These are phyloP conservation scores for Salix koriyanagi DNA, from an alignment of 345 rosid species.

Conservation along the genomic window DNA sequence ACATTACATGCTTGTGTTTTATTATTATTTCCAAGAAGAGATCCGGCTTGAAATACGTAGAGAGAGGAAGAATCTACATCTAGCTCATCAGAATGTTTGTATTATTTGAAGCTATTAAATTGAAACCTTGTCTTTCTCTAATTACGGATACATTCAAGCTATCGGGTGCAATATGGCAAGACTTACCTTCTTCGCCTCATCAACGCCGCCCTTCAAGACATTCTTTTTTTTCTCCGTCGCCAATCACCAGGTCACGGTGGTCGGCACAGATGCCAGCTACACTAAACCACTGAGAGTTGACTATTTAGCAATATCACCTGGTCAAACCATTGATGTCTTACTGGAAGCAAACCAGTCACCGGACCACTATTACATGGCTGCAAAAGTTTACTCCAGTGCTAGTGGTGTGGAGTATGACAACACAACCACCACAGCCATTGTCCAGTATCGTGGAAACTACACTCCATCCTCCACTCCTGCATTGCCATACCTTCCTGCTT, in stretches of 20 bases:
- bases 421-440: conserved; percentile 36
- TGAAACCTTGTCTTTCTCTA: background rate
- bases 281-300: conserved; percentile 1
- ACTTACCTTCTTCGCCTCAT: conserved; percentile 36
- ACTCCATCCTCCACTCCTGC: background rate
- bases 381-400: conserved; percentile 34
- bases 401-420: conserved; percentile 17
- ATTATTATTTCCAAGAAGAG: too few relatives aligned
- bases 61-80: too few relatives aligned
- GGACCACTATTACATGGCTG: conserved; percentile 48
- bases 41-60: too few relatives aligned
- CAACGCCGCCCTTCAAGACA: conserved; percentile 30
- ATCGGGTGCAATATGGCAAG: conserved; percentile 4
- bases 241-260: conserved; percentile 31
- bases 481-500: conserved; percentile 44
- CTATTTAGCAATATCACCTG: conserved; percentile 49
- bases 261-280: conserved; percentile 29
- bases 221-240: conserved; percentile 35
- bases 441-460: conserved; percentile 31
- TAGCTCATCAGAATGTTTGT: too few relatives aligned
- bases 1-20: too few relatives aligned
- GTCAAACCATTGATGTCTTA: conserved; percentile 52
- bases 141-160: background rate
- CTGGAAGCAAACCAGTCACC: conserved; percentile 40
- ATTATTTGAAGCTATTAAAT: background rate